Percentiles rank a stretch among this genome's conserved stretches.
phyloP scores from a whole-genome alignment of 345 rosid species.

The Ceriops decandra region DNA sequence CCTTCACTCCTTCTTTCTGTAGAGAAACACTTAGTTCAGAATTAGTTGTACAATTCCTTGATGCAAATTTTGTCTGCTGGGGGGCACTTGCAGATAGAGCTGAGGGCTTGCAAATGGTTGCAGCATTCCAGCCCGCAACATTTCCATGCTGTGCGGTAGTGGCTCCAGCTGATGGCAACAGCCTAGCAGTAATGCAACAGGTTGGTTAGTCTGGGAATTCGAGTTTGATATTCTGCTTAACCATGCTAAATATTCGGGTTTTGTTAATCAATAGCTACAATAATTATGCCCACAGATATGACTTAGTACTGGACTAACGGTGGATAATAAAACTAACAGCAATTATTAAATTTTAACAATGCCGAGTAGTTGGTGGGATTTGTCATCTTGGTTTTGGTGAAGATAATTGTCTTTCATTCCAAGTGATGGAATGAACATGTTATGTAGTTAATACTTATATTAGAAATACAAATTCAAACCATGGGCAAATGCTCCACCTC shows the following conservation, averaged over 20 bases:
- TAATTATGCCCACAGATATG: too few species aligned
- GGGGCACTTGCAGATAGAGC: constrained; percentile 45
- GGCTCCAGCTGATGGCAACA: constrained; percentile 42
- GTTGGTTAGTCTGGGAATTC: constrained; percentile 20
- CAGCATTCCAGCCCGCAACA: constrained; percentile 33
- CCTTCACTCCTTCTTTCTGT: constrained; percentile 57
- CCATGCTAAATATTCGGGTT: not conserved
- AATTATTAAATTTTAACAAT: too few species aligned
- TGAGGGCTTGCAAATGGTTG: constrained; percentile 49
- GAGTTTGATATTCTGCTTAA: not conserved
- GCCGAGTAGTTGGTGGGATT: too few species aligned
- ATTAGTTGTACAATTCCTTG: constrained; percentile 47
- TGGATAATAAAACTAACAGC: too few species aligned
- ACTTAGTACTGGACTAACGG: too few species aligned
- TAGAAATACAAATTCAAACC: too few species aligned
- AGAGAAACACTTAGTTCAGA: constrained; percentile 51
- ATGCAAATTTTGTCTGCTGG: constrained; percentile 57
- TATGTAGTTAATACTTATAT: too few species aligned
- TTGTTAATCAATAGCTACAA: too few species aligned
- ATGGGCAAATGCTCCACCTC: too few species aligned
- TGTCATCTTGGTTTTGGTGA: too few species aligned
- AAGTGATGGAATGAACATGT: too few species aligned
- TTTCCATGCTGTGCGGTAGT: constrained; percentile 58
- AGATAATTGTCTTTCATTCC: too few species aligned
- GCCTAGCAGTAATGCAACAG: constrained; percentile 52